Percentiles rank a stretch among this genome's conserved stretches.
These are phyloP conservation scores for Xanthoparmelia taractica DNA, from an alignment of 495 filamentous ascomycete genomes.

Conservation along the genomic window DNA sequence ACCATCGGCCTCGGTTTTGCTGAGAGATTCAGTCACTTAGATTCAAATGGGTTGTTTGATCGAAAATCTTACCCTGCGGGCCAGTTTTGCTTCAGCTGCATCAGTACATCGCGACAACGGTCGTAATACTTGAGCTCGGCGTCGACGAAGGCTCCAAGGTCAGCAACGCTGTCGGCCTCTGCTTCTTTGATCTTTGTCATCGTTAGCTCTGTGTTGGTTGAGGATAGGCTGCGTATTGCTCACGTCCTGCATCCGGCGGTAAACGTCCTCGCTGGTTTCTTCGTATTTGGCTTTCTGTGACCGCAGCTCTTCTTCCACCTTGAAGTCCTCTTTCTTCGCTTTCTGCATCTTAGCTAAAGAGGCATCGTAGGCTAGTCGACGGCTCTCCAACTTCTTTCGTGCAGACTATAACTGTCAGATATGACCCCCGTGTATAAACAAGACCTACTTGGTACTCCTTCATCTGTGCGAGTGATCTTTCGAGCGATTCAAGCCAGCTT, in stretches of 20 bases:
- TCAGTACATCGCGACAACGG: slow-evolving; percentile 67
- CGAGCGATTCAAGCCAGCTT: slow-evolving; percentile 86
- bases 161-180: slow-evolving; percentile 74
- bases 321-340: slow-evolving; percentile 85
- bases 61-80: slow-evolving; percentile 45
- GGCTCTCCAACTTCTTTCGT: slow-evolving; percentile 89
- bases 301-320: slow-evolving; percentile 87
- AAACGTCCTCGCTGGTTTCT: slow-evolving; percentile 88
- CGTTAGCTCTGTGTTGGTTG: neutral
- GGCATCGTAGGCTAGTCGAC: slow-evolving; percentile 86
- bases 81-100: slow-evolving; percentile 62
- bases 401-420: slow-evolving; percentile 47
- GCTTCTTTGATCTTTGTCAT: slow-evolving; percentile 64
- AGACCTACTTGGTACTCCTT: slow-evolving; percentile 83
- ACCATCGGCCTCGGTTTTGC: slow-evolving; percentile 30
- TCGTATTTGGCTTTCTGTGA: slow-evolving; percentile 93
- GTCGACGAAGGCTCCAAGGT: slow-evolving; percentile 76
- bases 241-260: slow-evolving; percentile 80
- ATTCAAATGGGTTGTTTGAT: neutral
- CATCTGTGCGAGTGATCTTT: slow-evolving; percentile 86
- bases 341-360: slow-evolving; percentile 90
- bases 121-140: slow-evolving; percentile 90
- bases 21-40: slow-evolving; percentile 22
- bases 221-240: neutral
- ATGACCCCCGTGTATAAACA: neutral